Evolutionary conservation across 768 basidiomycete genomes (phyloP).

Genomic region (Suillus tomentosus): DNA sequence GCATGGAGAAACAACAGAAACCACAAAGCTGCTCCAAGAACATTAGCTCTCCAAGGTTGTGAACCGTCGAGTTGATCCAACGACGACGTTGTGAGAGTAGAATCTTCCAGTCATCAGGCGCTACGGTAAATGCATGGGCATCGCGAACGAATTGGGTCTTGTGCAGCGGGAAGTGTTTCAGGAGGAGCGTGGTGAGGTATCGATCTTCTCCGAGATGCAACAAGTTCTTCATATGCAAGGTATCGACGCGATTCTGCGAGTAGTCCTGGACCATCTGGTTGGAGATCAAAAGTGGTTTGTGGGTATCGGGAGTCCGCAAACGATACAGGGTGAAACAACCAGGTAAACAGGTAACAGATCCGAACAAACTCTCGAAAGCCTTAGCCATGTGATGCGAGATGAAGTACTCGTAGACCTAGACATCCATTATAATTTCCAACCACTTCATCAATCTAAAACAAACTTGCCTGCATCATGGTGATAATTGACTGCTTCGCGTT

Average conservation of each 20-base stretch:
- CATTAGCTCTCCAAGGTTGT: conserved; percentile 92
- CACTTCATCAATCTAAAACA: not conserved
- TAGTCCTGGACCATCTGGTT: conserved; percentile 92
- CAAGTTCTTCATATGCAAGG: conserved; percentile 98
- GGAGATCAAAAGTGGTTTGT: conserved; percentile 92
- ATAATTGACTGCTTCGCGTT: conserved; percentile 95
- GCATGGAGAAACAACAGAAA: conserved; percentile 99
- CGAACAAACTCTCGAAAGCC: conserved; percentile 95
- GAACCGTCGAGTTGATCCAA: conserved; percentile 99
- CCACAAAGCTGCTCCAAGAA: conserved; percentile 91
- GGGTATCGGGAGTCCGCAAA: conserved; percentile 89
- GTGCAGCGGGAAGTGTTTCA: conserved; percentile 93
- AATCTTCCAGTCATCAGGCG: conserved; percentile 94
- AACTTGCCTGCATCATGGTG: conserved; percentile 91
- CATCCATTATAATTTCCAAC: not conserved
- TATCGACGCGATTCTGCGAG: conserved; percentile 95
- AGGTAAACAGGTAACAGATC: conserved; percentile 96
- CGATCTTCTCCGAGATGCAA: conserved; percentile 99
- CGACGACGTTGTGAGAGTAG: conserved; percentile 94
- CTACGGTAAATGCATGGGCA: conserved; percentile 92
- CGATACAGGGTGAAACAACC: conserved; percentile 99
- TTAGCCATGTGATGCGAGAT: conserved; percentile 99
- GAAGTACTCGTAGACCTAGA: conserved; percentile 95
- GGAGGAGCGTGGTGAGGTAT: conserved; percentile 91
- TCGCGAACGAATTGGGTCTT: conserved; percentile 97